phyloP scores from a whole-genome alignment of 306 rosid species.

The Pterocarpus santalinus region DNA sequence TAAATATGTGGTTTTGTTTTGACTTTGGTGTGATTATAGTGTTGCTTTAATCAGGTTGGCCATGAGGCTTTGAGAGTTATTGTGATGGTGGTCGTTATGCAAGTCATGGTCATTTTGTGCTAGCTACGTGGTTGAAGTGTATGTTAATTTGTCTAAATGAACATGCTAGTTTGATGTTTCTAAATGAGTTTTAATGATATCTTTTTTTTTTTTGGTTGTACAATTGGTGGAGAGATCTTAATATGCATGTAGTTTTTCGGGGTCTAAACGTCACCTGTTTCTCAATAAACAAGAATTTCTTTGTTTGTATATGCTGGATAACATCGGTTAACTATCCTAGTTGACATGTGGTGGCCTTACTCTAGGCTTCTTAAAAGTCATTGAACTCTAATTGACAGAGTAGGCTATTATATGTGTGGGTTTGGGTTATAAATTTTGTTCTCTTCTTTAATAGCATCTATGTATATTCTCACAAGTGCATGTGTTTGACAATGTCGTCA shows the following conservation, averaged over 20 bases:
- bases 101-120: neutral
- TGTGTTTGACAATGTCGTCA: too few species aligned
- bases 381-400: constrained; percentile 57
- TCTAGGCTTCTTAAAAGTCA: constrained; percentile 32
- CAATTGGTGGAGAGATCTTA: constrained; percentile 29
- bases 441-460: constrained; percentile 11
- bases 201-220: neutral
- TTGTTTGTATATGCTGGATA: constrained; percentile 34
- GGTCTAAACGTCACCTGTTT: constrained; percentile 34
- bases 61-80: constrained; percentile 48
- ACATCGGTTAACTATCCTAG: constrained; percentile 22
- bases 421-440: neutral
- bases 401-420: constrained; percentile 20
- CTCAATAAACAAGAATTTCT: neutral
- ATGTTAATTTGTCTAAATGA: constrained; percentile 81
- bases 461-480: neutral
- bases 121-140: constrained; percentile 60
- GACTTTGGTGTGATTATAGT: constrained; percentile 63
- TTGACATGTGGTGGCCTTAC: constrained; percentile 27
- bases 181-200: neutral
- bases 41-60: constrained; percentile 45
- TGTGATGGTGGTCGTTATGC: constrained; percentile 34
- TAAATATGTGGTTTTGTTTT: constrained; percentile 22
- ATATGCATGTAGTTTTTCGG: neutral
- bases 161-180: constrained; percentile 19